Evolutionary conservation across 768 basidiomycete genomes (phyloP), one percentile per base, ranked within the genome.

Genomic region (Phlebiopsis gigantea): DNA sequence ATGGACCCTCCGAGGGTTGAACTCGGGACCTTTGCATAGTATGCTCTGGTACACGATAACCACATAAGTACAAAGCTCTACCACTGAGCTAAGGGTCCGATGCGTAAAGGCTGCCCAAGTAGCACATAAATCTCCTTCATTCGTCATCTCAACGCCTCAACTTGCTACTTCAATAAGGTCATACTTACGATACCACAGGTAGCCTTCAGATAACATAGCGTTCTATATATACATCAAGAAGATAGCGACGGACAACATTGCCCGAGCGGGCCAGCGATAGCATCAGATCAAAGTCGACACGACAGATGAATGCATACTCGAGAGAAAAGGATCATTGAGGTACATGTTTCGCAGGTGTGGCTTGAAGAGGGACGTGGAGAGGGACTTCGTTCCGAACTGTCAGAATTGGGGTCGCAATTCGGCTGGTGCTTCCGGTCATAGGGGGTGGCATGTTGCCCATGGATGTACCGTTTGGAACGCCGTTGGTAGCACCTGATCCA

Each of bases 51-150:
- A 39, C 34, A 39, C 34, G 34, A 17, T 39, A 79, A 73, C 78
- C 78, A 65, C 78, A 79, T 79, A 79, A 79, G 78, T 79, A 79
- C 78, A 80, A 79, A 77, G 78, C 78, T 80, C 78, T 79, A 79
- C 78, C 78, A 79, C 78, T 79, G 78, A 80, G 78, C 78, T 79
- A 79, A 78, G 77, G 79, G 78, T 72, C 75, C 63, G 12, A 39
- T 17, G 34, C 42, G 51, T 22, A 29, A 12, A 48, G 34, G 34
- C 34, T 39, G 2, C 34, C 12, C 12, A 3, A 10, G 8, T 39
- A 9, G 8, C 12, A 2, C 34, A 39, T 39, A 39, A n/a, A 39
- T 39, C 3, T 2, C 17, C 8, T 39, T 12, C 2, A 39, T 10
- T 4, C n/a, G n/a, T n/a, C n/a, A 34, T 12, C 8, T 17, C 34